Percentiles rank a stretch among this genome's conserved stretches.
Evolutionary conservation across 352 stramenopile genomes (phyloP).

Genomic region (Globisporangium rhizosaccharum): DNA sequence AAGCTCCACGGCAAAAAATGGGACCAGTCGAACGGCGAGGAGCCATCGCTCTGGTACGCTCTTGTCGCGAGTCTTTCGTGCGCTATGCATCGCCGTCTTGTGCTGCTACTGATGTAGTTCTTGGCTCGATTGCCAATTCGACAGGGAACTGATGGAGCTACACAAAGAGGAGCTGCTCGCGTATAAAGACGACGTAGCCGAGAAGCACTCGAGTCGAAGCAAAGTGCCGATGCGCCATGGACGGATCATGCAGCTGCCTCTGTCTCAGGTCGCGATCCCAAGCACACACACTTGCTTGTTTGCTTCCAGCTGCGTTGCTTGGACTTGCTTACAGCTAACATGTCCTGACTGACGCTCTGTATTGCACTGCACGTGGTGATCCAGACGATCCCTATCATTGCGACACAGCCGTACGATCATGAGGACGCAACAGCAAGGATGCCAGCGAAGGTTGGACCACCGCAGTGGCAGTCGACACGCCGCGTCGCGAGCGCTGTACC

Average conservation of each 20-base stretch:
- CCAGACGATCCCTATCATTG: no score
- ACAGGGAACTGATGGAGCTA: constrained; percentile 58
- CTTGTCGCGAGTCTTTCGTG: not conserved
- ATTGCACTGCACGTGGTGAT: no score
- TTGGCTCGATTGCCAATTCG: not conserved
- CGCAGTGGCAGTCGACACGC: constrained; percentile 62
- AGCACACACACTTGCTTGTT: no score
- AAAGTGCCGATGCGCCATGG: not conserved
- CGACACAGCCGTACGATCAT: not conserved
- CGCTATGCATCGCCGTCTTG: not conserved
- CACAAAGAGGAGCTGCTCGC: constrained; percentile 72
- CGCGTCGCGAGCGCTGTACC: constrained; percentile 22
- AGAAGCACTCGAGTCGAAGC: not conserved
- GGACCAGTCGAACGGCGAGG: constrained; percentile 28
- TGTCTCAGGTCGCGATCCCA: constrained; percentile 3
- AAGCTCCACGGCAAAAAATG: constrained; percentile 64
- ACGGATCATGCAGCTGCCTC: constrained; percentile 17
- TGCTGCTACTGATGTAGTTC: not conserved
- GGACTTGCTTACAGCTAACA: no score
- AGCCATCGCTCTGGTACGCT: constrained; percentile 35
- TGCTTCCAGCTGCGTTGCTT: no score
- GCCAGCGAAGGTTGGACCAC: constrained; percentile 17
- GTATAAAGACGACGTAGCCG: constrained; percentile 32
- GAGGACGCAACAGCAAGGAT: no score
- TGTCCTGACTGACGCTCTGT: no score